phyloP scores from a whole-genome alignment of 1,139 yeast species.

The Blastobotrys apis region DNA sequence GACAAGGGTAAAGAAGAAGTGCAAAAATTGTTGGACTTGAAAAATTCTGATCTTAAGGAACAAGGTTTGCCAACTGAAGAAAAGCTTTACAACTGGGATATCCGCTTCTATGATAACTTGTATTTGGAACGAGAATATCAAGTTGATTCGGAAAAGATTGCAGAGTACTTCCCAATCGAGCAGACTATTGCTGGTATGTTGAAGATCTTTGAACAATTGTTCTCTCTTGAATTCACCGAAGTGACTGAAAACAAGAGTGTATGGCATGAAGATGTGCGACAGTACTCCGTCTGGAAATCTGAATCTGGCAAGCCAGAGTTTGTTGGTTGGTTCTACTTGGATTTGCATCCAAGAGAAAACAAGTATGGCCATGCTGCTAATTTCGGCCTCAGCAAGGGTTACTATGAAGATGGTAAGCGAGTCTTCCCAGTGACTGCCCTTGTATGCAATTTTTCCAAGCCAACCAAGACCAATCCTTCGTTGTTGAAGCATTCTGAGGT shows the following conservation, averaged over 20 bases:
- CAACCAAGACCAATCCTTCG: conserved; percentile 66
- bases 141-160: conserved; percentile 65
- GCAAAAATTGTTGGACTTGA: conserved; percentile 46
- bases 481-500: conserved; percentile 74
- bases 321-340: conserved; percentile 75
- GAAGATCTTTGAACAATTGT: conserved; percentile 60
- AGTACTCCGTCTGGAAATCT: conserved; percentile 67
- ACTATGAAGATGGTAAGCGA: conserved; percentile 47
- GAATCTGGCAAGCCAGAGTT: conserved; percentile 52
- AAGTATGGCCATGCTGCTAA: conserved; percentile 87
- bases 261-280: conserved; percentile 81
- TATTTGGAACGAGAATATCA: conserved; percentile 62
- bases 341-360: conserved; percentile 79
- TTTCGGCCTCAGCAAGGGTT: conserved; percentile 67
- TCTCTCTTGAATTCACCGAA: conserved; percentile 62
- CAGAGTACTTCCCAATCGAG: conserved; percentile 75
- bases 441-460: conserved; percentile 82
- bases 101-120: conserved; percentile 58
- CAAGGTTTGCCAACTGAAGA: conserved; percentile 42
- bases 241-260: conserved; percentile 36
- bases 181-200: conserved; percentile 66
- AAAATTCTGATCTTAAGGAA: conserved; percentile 47
- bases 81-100: conserved; percentile 68
- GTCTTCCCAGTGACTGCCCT: conserved; percentile 68
- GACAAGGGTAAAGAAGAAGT: conserved; percentile 59